Evolutionary conservation across 1,139 yeast species (phyloP).

Genomic region (Kodamaea sp.): DNA sequence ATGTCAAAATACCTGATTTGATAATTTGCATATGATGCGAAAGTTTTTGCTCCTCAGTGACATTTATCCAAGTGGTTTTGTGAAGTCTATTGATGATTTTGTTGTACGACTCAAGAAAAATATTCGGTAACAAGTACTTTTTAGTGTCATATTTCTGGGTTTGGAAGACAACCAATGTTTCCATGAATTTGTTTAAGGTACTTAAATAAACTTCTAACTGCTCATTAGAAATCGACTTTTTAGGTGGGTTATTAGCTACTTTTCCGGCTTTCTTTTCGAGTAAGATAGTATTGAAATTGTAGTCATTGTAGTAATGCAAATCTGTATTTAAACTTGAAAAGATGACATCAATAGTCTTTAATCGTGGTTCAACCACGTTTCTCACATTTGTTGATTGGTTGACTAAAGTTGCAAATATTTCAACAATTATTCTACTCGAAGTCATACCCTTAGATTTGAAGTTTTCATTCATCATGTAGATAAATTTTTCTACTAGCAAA

Average conservation of each 20-base stretch:
- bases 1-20: constrained; percentile 30
- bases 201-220: constrained; percentile 20
- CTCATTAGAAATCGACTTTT: constrained; percentile 20
- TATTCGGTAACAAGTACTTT: constrained; percentile 18
- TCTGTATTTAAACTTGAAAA: constrained; percentile 34
- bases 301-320: constrained; percentile 33
- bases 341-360: constrained; percentile 27
- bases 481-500: constrained; percentile 30
- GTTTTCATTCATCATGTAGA: constrained; percentile 31
- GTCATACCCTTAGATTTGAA: constrained; percentile 19
- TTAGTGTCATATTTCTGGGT: constrained; percentile 12
- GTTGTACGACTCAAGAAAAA: constrained; percentile 24
- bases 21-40: constrained; percentile 26
- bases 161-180: constrained; percentile 21
- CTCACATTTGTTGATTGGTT: constrained; percentile 18
- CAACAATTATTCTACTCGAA: constrained; percentile 21
- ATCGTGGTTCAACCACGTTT: constrained; percentile 18
- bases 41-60: constrained; percentile 13
- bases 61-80: constrained; percentile 25
- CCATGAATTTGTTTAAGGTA: constrained; percentile 19
- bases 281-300: constrained; percentile 23
- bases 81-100: constrained; percentile 24
- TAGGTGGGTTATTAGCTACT: constrained; percentile 22
- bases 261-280: constrained; percentile 12
- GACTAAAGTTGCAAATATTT: constrained; percentile 23